Evolutionary conservation across 805 yeast species (phyloP), one percentile per base, ranked within the genome.

Genomic region (Lipomyces sp.): DNA sequence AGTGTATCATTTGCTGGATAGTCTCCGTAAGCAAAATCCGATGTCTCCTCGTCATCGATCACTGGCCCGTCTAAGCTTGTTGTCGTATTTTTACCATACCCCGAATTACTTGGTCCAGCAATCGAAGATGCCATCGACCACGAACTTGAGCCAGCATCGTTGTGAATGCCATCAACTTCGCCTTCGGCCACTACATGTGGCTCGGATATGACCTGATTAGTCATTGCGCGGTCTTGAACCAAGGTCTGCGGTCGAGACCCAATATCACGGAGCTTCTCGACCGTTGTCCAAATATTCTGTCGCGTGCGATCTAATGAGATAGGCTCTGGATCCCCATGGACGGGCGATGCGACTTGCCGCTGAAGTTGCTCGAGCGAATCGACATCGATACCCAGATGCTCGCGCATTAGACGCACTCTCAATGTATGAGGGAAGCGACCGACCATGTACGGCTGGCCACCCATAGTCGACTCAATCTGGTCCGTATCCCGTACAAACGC

Each of bases 311-410:
- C 70, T 33, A 59, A 42, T 7, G 59, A 10, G 13, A 64, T 24
- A 32, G 30, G 50, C n/a, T 42, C 24, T n/a, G 24, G 35, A 15
- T 45, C 59, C 11, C n/a, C 59, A 5, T 35, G 10, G 18, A 15
- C 18, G 13, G 13, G 39, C 32, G 53, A n/a, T 45, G 6, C 48
- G 37, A 90, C 88, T 71, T 90, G 83, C 71, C 93, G 82, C 74
- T 92, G 97, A 39, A 92, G 89, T 55, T 89, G 78, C 64, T 93
- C 98, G 33, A 92, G 78, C 15, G 88, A 80, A 77, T 93, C 98
- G 54, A 92, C 95, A 76, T 92, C 96, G 62, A 96, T 88, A 33
- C 99, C 99, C 33, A 95, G 76, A 78, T 95, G 99, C 75, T 95
- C 99, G 70, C 99, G 85, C 99, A 95, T 95, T 60, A 96, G 82